These are phyloP conservation scores for Aspergillus persii DNA, from an alignment of 2,329 filamentous ascomycete genomes.

Conservation along the genomic window DNA sequence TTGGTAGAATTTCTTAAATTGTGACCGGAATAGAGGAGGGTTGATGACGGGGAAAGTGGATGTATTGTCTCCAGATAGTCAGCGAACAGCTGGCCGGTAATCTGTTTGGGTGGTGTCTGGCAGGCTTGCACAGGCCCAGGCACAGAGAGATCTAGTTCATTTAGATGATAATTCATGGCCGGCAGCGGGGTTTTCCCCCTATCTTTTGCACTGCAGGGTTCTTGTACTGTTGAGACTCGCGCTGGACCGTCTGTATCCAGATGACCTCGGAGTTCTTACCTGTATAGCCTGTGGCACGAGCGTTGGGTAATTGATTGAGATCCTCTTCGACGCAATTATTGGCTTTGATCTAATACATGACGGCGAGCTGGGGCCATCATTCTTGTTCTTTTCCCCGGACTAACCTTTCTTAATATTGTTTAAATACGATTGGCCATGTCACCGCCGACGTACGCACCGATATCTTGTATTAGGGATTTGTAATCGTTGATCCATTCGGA, in stretches of 20 bases:
- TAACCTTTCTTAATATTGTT: background rate
- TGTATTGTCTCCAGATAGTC: conserved; percentile 39
- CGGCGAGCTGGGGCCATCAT: background rate
- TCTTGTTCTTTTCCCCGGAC: background rate
- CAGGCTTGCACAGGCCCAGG: background rate
- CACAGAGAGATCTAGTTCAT: background rate
- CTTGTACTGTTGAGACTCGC: background rate
- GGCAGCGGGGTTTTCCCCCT: background rate
- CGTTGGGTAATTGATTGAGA: background rate
- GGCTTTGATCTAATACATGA: background rate
- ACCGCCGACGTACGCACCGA: background rate
- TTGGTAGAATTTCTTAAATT: conserved; percentile 28
- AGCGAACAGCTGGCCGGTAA: conserved; percentile 37
- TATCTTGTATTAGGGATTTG: background rate
- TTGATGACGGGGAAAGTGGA: conserved; percentile 39
- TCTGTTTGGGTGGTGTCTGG: conserved; percentile 2
- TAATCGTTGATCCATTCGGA: background rate
- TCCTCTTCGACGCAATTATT: background rate
- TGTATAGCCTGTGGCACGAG: background rate
- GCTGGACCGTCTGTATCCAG: background rate
- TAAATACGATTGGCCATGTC: background rate
- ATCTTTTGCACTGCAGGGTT: background rate
- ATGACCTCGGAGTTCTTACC: background rate
- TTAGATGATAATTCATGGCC: background rate
- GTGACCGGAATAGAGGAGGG: conserved; percentile 33